Evolutionary conservation across 2,329 filamentous ascomycete species (phyloP).

Genomic region (Didymella glomerata): DNA sequence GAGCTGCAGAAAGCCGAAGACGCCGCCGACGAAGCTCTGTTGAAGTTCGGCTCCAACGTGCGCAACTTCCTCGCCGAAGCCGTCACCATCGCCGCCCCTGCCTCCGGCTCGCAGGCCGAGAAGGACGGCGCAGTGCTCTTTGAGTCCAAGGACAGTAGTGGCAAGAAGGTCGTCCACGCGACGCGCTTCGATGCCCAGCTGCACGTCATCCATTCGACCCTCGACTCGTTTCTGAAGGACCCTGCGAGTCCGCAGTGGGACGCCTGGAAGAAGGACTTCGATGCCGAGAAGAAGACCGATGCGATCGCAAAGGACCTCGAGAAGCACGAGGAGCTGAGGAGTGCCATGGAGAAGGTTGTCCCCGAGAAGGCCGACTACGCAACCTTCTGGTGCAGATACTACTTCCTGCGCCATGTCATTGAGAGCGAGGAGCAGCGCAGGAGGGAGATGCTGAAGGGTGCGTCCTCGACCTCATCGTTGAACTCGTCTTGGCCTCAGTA

Average conservation of each 20-base stretch:
- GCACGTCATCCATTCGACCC: conserved; percentile 89
- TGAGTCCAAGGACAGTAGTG: conserved; percentile 88
- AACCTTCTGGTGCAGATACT: conserved; percentile 94
- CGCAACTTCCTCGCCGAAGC: conserved; percentile 90
- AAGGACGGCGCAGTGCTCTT: conserved; percentile 72
- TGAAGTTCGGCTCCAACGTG: conserved; percentile 90
- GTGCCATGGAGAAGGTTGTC: conserved; percentile 95
- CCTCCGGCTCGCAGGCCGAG: conserved; percentile 57
- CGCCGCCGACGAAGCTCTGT: conserved; percentile 91
- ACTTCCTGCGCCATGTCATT: conserved; percentile 90
- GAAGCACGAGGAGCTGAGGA: conserved; percentile 83
- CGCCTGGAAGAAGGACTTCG: conserved; percentile 76
- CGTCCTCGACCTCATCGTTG: conserved; percentile 28
- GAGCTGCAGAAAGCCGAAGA: conserved; percentile 93
- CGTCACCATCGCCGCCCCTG: conserved; percentile 82
- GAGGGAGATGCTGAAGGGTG: conserved; percentile 90
- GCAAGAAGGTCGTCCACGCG: conserved; percentile 92
- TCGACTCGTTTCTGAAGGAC: conserved; percentile 82
- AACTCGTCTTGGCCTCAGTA: not conserved
- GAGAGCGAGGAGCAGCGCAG: conserved; percentile 91
- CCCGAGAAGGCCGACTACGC: conserved; percentile 88
- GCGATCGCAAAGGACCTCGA: conserved; percentile 83
- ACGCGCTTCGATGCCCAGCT: conserved; percentile 95
- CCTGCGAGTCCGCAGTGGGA: conserved; percentile 78
- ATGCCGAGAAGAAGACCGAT: conserved; percentile 83